phyloP scores from a whole-genome alignment of 306 rosid genomes.

The Cucurbita ficifolia region DNA sequence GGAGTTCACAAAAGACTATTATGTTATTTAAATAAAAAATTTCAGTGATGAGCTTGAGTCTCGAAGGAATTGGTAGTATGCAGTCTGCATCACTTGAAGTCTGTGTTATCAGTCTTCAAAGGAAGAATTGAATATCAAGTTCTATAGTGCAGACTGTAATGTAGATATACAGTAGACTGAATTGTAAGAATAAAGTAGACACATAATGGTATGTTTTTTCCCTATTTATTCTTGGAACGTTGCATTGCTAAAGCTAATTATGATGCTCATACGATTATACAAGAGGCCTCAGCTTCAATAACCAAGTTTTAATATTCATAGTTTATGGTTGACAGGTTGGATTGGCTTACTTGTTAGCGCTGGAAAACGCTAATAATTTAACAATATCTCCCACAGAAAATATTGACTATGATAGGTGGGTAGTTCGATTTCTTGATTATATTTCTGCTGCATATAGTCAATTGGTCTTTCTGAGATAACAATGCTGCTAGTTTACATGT shows the following conservation, averaged over 20 bases:
- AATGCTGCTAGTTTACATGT: background rate
- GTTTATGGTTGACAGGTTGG: conserved; percentile 53
- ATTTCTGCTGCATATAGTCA: background rate
- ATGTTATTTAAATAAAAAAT: background rate
- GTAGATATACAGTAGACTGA: background rate
- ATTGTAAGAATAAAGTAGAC: background rate
- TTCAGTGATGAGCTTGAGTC: background rate
- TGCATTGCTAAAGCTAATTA: background rate
- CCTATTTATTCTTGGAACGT: background rate
- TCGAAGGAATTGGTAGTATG: background rate
- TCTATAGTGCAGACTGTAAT: background rate
- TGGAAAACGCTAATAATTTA: conserved; percentile 65
- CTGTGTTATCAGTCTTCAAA: background rate
- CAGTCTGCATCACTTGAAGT: background rate
- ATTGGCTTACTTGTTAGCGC: conserved; percentile 81
- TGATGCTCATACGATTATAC: background rate
- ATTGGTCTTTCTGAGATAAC: background rate
- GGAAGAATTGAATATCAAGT: background rate
- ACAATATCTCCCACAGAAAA: conserved; percentile 50
- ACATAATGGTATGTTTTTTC: background rate
- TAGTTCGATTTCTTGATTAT: conserved; percentile 5
- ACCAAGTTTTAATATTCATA: background rate
- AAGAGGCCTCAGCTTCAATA: background rate
- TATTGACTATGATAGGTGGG: conserved; percentile 87
- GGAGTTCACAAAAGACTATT: background rate